Evolutionary conservation across 352 stramenopile genomes (phyloP).

Genomic region (Phytophthora crassamura): DNA sequence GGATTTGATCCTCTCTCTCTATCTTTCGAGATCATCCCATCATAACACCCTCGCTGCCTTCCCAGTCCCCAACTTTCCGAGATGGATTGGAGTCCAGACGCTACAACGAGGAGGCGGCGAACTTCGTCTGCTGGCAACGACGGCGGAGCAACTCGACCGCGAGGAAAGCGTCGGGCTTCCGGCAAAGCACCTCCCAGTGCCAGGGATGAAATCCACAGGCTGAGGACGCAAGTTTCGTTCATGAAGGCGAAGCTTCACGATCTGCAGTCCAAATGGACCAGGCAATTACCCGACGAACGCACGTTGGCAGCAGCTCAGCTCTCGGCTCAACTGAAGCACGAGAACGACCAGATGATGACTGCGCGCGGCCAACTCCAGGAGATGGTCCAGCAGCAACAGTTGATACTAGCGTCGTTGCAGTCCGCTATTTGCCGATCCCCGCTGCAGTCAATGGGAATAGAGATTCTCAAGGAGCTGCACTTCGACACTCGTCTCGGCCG

Average conservation of each 20-base stretch:
- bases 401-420: conserved; percentile 26
- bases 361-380: conserved; percentile 13
- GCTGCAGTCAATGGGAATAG: conserved; percentile 17
- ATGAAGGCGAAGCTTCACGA: conserved; percentile 21
- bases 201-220: conserved; percentile 22
- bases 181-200: background rate
- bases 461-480: conserved; percentile 20
- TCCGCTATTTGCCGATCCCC: conserved; percentile 14
- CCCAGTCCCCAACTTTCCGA: too few species aligned
- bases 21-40: too few species aligned
- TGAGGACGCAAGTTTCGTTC: conserved; percentile 20
- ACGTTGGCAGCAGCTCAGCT: conserved; percentile 10
- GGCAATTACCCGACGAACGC: conserved; percentile 11
- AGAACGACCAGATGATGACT: background rate
- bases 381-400: conserved; percentile 28
- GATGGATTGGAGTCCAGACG: too few species aligned
- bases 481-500: conserved; percentile 12
- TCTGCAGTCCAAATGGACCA: conserved; percentile 13
- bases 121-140: too few species aligned
- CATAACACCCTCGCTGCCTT: too few species aligned
- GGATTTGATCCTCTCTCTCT: too few species aligned
- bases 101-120: too few species aligned
- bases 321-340: conserved; percentile 21
- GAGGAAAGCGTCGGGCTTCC: background rate
- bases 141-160: background rate